Evolutionary conservation across 208 protist species (phyloP).

Genomic region (Balamuthia mandrillaris): DNA sequence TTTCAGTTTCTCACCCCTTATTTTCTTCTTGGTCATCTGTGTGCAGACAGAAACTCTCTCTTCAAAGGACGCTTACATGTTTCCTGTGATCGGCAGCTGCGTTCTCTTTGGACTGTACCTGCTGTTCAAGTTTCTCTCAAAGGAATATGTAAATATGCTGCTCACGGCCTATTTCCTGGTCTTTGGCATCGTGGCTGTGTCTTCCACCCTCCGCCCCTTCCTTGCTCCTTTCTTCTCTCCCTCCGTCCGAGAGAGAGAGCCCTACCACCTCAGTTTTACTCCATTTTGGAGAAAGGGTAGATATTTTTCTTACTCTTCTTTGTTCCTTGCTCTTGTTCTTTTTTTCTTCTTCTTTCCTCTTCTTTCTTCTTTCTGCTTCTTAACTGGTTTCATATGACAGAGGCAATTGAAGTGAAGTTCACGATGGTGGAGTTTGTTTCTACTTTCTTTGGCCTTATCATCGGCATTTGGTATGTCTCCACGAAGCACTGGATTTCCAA

Average conservation of each 20-base stretch:
- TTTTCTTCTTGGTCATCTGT: not conserved
- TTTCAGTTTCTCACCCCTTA: not conserved
- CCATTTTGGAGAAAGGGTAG: too few species aligned
- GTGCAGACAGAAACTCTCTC: constrained; percentile 42
- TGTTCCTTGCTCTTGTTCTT: too few species aligned
- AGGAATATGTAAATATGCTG: constrained; percentile 63
- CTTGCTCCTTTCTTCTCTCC: not conserved
- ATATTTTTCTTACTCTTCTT: too few species aligned
- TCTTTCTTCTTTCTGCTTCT: too few species aligned
- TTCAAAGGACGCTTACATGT: constrained; percentile 61
- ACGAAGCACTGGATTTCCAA: constrained; percentile 88
- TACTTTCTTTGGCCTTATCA: not conserved
- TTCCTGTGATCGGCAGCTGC: constrained; percentile 59
- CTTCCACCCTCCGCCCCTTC: not conserved
- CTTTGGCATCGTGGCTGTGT: constrained; percentile 56
- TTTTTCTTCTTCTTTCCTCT: too few species aligned
- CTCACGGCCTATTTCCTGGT: constrained; percentile 65
- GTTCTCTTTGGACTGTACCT: constrained; percentile 69
- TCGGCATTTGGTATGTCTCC: constrained; percentile 63
- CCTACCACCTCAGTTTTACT: not conserved
- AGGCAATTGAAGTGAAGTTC: too few species aligned
- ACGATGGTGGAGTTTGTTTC: not conserved
- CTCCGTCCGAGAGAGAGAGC: not conserved
- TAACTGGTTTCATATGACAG: too few species aligned
- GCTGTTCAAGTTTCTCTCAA: constrained; percentile 59